Percentiles rank a stretch among this genome's conserved stretches.
These are phyloP conservation scores for Penicillium maclennaniae DNA, from an alignment of 495 filamentous ascomycete species.

Conservation along the genomic window DNA sequence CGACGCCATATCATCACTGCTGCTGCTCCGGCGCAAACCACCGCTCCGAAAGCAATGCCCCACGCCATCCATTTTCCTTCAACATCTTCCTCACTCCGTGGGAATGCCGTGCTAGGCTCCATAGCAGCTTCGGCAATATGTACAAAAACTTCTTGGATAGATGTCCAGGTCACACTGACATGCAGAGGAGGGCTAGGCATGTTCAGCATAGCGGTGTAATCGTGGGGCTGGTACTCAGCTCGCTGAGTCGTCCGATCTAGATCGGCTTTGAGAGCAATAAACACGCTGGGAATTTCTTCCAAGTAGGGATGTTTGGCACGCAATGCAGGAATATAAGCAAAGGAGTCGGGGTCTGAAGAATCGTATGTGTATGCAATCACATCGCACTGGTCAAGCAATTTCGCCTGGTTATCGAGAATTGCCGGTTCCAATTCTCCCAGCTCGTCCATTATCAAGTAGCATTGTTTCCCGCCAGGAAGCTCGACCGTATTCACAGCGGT, in stretches of 20 bases:
- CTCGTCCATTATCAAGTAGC: constrained; percentile 92
- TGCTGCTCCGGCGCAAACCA: constrained; percentile 75
- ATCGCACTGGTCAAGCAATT: constrained; percentile 89
- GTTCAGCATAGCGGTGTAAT: constrained; percentile 80
- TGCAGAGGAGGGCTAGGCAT: constrained; percentile 74
- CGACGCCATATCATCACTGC: constrained; percentile 71
- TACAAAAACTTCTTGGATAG: constrained; percentile 88
- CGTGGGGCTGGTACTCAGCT: constrained; percentile 85
- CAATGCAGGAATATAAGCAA: constrained; percentile 82
- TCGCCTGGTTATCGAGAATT: constrained; percentile 84
- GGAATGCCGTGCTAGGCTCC: constrained; percentile 81
- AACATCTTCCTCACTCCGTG: constrained; percentile 78
- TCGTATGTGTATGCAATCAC: constrained; percentile 95
- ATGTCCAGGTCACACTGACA: constrained; percentile 88
- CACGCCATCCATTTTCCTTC: constrained; percentile 74
- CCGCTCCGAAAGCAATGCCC: constrained; percentile 80
- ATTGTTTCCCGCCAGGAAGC: constrained; percentile 91
- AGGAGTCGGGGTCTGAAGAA: constrained; percentile 91
- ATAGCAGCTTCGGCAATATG: constrained; percentile 85
- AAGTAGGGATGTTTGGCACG: constrained; percentile 75
- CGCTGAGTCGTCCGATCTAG: constrained; percentile 90
- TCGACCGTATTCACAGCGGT: constrained; percentile 96
- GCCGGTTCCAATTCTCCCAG: constrained; percentile 93
- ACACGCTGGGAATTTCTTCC: constrained; percentile 82
- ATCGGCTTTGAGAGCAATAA: constrained; percentile 90